Evolutionary conservation across 768 basidiomycete species (phyloP).

Genomic region (Auriscalpium orientale): DNA sequence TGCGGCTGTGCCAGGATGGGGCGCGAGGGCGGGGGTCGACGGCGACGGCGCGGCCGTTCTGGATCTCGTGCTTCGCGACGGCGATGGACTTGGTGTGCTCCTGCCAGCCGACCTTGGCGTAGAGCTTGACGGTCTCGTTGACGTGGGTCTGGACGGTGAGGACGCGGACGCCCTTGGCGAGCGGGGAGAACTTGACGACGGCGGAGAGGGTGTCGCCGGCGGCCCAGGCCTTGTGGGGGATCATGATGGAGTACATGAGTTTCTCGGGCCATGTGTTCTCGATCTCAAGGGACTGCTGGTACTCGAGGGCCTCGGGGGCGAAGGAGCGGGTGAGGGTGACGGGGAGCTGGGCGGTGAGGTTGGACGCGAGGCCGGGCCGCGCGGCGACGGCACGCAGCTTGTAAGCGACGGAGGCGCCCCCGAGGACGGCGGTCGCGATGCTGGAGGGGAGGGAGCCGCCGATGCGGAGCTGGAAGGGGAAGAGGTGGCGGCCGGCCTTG

Average conservation of each 20-base stretch:
- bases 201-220: constrained; percentile 81
- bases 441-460: constrained; percentile 82
- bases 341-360: constrained; percentile 53
- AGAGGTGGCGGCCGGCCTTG: constrained; percentile 90
- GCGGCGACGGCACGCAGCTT: constrained; percentile 83
- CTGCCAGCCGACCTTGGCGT: constrained; percentile 44
- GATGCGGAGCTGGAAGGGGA: constrained; percentile 85
- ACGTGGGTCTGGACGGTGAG: constrained; percentile 58
- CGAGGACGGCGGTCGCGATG: constrained; percentile 44
- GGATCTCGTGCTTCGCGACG: constrained; percentile 60
- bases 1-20: not conserved
- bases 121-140: constrained; percentile 66
- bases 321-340: constrained; percentile 71
- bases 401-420: constrained; percentile 71
- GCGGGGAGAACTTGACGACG: constrained; percentile 78
- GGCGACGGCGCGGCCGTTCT: constrained; percentile 42
- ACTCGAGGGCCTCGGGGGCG: constrained; percentile 79
- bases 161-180: constrained; percentile 78
- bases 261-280: constrained; percentile 98
- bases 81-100: constrained; percentile 56
- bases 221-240: constrained; percentile 95
- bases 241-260: constrained; percentile 88
- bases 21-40: constrained; percentile 16
- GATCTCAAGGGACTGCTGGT: constrained; percentile 91
- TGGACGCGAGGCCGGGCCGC: constrained; percentile 65